phyloP scores from a whole-genome alignment of 2,329 filamentous ascomycete species.

The Neofusicoccum kwambonambiense region DNA sequence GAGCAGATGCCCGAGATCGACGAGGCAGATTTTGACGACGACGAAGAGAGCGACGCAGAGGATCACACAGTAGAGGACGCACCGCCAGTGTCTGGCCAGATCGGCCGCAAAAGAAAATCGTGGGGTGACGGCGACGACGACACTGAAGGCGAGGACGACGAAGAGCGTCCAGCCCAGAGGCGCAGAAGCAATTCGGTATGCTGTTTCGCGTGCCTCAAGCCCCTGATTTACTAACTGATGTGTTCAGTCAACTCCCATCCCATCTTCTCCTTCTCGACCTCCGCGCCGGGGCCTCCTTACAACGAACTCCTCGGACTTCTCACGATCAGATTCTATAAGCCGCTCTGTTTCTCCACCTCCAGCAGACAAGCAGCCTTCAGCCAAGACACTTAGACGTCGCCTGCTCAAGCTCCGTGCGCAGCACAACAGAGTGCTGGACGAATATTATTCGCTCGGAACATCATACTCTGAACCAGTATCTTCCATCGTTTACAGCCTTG shows the following conservation, averaged over 20 bases:
- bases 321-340: conserved; percentile 38
- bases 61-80: conserved; percentile 28
- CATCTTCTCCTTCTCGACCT: conserved; percentile 64
- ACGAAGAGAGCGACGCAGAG: conserved; percentile 57
- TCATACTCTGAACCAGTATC: conserved; percentile 95
- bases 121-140: conserved; percentile 61
- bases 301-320: conserved; percentile 39
- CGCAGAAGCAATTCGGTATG: conserved; percentile 84
- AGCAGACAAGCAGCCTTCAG: conserved; percentile 60
- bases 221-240: neutral
- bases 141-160: conserved; percentile 63
- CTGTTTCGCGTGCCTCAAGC: conserved; percentile 30
- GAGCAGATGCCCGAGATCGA: conserved; percentile 88
- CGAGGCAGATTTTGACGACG: conserved; percentile 64
- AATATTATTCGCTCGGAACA: conserved; percentile 83
- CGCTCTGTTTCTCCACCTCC: conserved; percentile 34
- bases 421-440: conserved; percentile 71
- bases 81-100: conserved; percentile 36
- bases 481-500: conserved; percentile 89
- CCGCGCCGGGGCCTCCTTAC: conserved; percentile 56
- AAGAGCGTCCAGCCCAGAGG: conserved; percentile 73
- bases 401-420: conserved; percentile 73
- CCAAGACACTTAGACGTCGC: conserved; percentile 68
- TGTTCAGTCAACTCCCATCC: conserved; percentile 63
- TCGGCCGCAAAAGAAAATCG: conserved; percentile 41